Percentiles rank a stretch among this genome's conserved stretches.
Evolutionary conservation across 2,329 filamentous ascomycete species (phyloP).

Genomic region (Talaromyces sp.): DNA sequence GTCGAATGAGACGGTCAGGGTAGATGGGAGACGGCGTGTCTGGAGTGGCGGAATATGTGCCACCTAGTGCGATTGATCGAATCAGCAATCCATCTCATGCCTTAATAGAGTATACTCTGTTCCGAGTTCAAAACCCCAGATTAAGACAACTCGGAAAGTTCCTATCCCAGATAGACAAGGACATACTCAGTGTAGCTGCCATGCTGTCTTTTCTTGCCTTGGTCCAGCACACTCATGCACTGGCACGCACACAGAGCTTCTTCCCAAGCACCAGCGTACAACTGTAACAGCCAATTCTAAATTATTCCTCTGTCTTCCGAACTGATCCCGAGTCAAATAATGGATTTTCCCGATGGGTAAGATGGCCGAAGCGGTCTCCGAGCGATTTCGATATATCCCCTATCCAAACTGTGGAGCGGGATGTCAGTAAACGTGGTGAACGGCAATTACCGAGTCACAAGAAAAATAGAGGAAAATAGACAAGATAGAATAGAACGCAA

Average conservation of each 20-base stretch:
- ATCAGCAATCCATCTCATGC: constrained; percentile 28
- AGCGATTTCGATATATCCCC: constrained; percentile 10
- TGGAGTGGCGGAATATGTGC: constrained; percentile 51
- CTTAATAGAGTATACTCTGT: constrained; percentile 2
- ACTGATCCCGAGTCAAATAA: not conserved
- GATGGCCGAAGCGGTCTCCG: not conserved
- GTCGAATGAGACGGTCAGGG: constrained; percentile 88
- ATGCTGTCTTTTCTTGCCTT: constrained; percentile 35
- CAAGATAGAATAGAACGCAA: not conserved
- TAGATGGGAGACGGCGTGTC: constrained; percentile 79
- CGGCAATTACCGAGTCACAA: not conserved
- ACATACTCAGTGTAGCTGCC: constrained; percentile 48
- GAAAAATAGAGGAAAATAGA: not conserved
- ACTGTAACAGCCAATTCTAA: not conserved
- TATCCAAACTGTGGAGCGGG: constrained; percentile 18
- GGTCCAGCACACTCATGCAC: not conserved
- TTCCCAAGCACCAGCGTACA: constrained; percentile 1
- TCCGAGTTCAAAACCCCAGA: not conserved
- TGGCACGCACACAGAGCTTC: constrained; percentile 4
- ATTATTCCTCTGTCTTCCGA: not conserved
- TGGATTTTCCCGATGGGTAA: not conserved
- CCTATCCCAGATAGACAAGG: constrained; percentile 19
- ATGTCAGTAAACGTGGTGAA: constrained; percentile 12
- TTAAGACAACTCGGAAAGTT: not conserved
- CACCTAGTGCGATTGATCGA: constrained; percentile 45